A percentile compares a stretch with the other conserved stretches of the same genome.
phyloP scores from a whole-genome alignment of 495 filamentous ascomycete species.

The Saxophila tyrrhenica region DNA sequence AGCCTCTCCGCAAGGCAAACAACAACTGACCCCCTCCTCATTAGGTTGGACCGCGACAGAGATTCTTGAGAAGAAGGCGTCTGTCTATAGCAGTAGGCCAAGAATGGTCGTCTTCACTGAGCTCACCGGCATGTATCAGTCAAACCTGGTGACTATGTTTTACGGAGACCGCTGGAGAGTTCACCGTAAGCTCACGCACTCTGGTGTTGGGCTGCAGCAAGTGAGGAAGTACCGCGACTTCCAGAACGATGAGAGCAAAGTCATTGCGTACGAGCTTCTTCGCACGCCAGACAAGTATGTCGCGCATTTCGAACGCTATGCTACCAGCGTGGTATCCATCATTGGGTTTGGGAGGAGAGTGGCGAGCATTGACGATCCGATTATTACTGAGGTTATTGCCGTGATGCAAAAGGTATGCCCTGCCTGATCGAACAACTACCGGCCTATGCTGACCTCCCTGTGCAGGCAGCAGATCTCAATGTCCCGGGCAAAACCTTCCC shows the following conservation, averaged over 20 bases:
- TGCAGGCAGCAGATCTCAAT: conserved; percentile 45
- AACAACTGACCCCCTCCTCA: too few species aligned
- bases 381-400: conserved; percentile 41
- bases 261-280: conserved; percentile 32
- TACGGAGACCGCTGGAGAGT: conserved; percentile 50
- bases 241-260: conserved; percentile 45
- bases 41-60: conserved; percentile 44
- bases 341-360: conserved; percentile 34
- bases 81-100: conserved; percentile 41
- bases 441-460: too few species aligned
- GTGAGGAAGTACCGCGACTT: conserved; percentile 47
- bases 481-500: conserved; percentile 46
- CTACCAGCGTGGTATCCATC: conserved; percentile 36
- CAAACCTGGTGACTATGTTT: conserved; percentile 48
- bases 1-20: too few species aligned
- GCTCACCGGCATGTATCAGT: conserved; percentile 42
- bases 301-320: conserved; percentile 34
- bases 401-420: conserved; percentile 55
- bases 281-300: conserved; percentile 31
- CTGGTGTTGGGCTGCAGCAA: conserved; percentile 48
- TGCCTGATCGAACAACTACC: too few species aligned
- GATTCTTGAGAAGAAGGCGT: conserved; percentile 44
- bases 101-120: conserved; percentile 45
- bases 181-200: conserved; percentile 50
- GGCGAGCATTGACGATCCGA: conserved; percentile 32